Conservation (phyloP, 192 early-diverging fungal species). For the Umbelopsis sp. region DNA sequence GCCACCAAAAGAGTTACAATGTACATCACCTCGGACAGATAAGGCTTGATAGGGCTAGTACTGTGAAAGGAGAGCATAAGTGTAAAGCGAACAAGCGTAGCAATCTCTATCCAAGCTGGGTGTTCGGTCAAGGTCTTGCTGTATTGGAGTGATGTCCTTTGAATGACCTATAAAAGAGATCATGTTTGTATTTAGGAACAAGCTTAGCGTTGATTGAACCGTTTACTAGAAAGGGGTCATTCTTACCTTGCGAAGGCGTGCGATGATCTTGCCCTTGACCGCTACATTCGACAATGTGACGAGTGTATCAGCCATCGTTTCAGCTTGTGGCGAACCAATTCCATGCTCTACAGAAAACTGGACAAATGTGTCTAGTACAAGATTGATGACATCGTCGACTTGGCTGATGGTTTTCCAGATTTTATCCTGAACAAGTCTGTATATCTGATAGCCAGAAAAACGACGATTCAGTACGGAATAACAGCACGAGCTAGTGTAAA, state of each 20-base stretch:
- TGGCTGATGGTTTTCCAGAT: conserved; percentile 81
- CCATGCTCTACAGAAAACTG: conserved; percentile 76
- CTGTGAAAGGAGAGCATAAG: conserved; percentile 87
- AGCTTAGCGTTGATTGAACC: conserved; percentile 26
- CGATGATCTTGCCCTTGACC: conserved; percentile 79
- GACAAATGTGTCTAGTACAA: conserved; percentile 79
- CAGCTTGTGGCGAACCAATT: conserved; percentile 72
- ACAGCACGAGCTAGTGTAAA: conserved; percentile 53
- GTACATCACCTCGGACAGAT: conserved; percentile 82
- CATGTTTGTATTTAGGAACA: conserved; percentile 68
- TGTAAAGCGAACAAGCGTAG: conserved; percentile 78
- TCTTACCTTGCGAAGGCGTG: conserved; percentile 70
- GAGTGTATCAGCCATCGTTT: conserved; percentile 83
- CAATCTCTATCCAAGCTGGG: conserved; percentile 85
- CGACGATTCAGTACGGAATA: not conserved
- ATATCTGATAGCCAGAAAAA: conserved; percentile 54
- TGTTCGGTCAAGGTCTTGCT: conserved; percentile 72
- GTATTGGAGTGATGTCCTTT: conserved; percentile 65
- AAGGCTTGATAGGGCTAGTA: conserved; percentile 59
- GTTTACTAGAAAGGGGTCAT: not conserved
- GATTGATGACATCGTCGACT: conserved; percentile 76
- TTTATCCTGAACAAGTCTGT: conserved; percentile 77
- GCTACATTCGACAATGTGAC: conserved; percentile 77
- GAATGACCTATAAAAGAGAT: conserved; percentile 60
- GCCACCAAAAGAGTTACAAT: conserved; percentile 81